Percentiles rank a stretch among this genome's conserved stretches.
Conservation (phyloP, 169 alveolate species). For the Plasmodium blacklocki region DNA sequence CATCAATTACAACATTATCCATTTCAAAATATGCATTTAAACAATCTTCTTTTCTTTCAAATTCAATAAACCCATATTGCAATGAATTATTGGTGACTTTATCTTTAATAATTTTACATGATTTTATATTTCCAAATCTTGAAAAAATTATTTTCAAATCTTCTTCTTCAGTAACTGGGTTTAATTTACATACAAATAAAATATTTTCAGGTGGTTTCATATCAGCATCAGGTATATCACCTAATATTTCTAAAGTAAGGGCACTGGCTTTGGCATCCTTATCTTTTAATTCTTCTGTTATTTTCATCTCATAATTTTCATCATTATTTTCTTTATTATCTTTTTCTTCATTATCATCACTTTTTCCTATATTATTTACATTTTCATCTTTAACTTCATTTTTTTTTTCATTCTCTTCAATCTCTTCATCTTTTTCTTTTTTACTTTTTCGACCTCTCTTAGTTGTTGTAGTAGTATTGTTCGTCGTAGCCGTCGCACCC, state of each 20-base stretch:
- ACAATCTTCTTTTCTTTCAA: conserved; percentile 95
- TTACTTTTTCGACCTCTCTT: conserved; percentile 19
- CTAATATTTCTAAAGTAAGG: conserved; percentile 95
- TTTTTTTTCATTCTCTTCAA: conserved; percentile 3
- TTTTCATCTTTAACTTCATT: neutral
- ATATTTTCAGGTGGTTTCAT: conserved; percentile 98
- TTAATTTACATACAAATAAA: conserved; percentile 97
- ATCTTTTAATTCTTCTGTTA: conserved; percentile 87
- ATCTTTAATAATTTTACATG: conserved; percentile 97
- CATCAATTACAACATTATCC: conserved; percentile 98
- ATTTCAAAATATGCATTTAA: conserved; percentile 97
- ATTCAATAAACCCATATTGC: conserved; percentile 98
- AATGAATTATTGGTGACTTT: conserved; percentile 98
- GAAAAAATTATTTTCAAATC: conserved; percentile 96
- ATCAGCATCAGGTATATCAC: conserved; percentile 99
- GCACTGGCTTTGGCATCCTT: conserved; percentile 96
- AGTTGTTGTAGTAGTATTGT: no score
- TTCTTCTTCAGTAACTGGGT: conserved; percentile 97
- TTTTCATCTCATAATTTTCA: conserved; percentile 86
- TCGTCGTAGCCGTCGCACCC: no score
- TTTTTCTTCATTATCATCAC: conserved; percentile 3
- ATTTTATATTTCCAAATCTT: conserved; percentile 95
- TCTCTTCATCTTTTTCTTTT: conserved; percentile 11
- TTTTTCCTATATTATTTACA: neutral
- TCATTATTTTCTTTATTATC: conserved; percentile 79